Percentiles rank a stretch among this genome's conserved stretches.
Conservation (phyloP, 805 yeast genomes). For the Candida adriatica region DNA sequence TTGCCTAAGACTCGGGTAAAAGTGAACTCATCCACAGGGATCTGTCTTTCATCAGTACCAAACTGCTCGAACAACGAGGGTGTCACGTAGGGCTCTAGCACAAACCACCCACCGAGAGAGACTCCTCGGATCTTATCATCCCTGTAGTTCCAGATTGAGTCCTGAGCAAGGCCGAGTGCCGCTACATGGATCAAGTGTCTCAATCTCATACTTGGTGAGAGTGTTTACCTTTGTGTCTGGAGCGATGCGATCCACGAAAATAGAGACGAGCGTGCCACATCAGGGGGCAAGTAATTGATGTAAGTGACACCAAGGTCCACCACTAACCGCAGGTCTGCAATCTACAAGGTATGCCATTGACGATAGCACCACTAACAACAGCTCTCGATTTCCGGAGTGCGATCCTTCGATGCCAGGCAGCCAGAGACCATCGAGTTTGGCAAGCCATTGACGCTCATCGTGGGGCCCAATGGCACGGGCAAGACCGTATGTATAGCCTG, state of each 20-base stretch:
- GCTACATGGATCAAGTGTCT: too few relatives aligned
- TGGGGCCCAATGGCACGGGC: conserved; percentile 95
- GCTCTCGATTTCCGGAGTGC: conserved; percentile 76
- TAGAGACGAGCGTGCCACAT: too few relatives aligned
- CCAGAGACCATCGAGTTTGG: conserved; percentile 87
- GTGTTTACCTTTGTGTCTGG: too few relatives aligned
- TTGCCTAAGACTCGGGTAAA: conserved; percentile 43
- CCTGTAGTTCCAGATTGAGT: conserved; percentile 22
- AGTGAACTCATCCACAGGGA: conserved; percentile 58
- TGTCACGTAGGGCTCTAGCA: conserved; percentile 63
- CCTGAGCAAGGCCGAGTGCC: too few relatives aligned
- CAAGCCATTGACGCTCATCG: conserved; percentile 84
- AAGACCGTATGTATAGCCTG: conserved; percentile 46
- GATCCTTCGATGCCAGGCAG: conserved; percentile 84
- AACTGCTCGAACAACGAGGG: conserved; percentile 48
- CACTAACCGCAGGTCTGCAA: conserved; percentile 19
- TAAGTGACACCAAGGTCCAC: neutral
- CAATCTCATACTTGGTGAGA: too few relatives aligned
- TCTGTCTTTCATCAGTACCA: conserved; percentile 27
- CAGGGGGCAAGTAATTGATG: too few relatives aligned
- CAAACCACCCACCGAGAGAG: conserved; percentile 67
- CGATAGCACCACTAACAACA: conserved; percentile 15
- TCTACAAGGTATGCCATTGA: conserved; percentile 16
- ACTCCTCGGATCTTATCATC: conserved; percentile 32
- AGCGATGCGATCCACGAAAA: too few relatives aligned